Base-by-base conservation (phyloP, 176 grass and related monocot genomes). In the Canna indica region DNA sequence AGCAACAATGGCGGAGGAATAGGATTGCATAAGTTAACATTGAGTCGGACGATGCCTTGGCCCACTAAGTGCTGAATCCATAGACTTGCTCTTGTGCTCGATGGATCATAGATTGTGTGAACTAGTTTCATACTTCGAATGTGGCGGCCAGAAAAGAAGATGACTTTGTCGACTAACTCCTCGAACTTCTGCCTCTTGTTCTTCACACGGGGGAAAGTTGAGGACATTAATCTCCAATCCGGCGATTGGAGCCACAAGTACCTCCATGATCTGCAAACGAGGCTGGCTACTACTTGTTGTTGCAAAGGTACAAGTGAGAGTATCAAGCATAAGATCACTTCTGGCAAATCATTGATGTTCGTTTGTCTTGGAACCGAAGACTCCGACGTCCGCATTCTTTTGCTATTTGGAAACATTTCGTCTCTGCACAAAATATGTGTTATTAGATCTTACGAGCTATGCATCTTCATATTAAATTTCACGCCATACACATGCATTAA, bases 111-210 rank as follows among this genome's bases (percentile, higher is more conserved):
- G 16, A 5, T 6, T 6, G 7, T 27, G 44, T 70, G 68, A 1
- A 25, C 38, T 3, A 70, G 41, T 14, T 16, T 47, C 68, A 70
- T 47, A 11, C 14, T 3, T 4, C 45, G 68, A 18, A 70, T 70
- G 22, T 24, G 26, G 20, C 68, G 39, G 39, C 25, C 39, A 18
- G 41, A 42, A 3, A 70, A 70, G 28, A 29, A 48, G 25, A 70
- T 47, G 36, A 70, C 42, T 13, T 38, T 26, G 27, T 70, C 68
- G 44, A 70, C n/a, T 7, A 70, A 29, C 5, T 70, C 68, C 45
- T 70, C 68, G 24, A 47, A 70, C 38, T 29, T 48, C 13, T 31
- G 36, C 20, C 30, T 70, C 42, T 70, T 70, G 68, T 70, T 47
- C 25, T 17, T 46, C n/a, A 31, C 46, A 1, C 68, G 44, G 6